Base-by-base conservation (phyloP, 257 asterid genomes). In the Petunia secreta region DNA sequence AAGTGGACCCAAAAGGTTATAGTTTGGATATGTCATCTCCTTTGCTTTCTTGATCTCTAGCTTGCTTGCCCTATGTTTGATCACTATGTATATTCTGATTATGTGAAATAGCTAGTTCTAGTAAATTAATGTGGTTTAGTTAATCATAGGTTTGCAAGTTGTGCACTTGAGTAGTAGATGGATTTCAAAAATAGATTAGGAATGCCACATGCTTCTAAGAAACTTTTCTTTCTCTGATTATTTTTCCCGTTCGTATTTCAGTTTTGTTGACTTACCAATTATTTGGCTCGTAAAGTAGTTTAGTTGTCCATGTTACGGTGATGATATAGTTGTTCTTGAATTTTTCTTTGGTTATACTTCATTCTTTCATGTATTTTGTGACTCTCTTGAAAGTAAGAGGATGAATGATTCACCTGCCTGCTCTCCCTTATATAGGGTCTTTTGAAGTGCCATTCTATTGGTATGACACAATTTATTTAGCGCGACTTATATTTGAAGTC, bases 1-100 rank as follows among this genome's bases (percentile, higher is more conserved):
- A 83, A 79, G 86, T 83, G 53, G 86, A 83, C 58, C 86, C 86
- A n/a, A 83, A 75, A 79, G 86, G 86, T 83, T 58, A 54, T 43
- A 44, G 36, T 9, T 48, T 46, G 14, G 52, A 36, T 25, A 50
- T 34, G 62, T 46, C 44, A 34, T 75, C 16, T 39, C 2, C 73
- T 65, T 65, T 6, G 48, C 34, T 36, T 65, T 65, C 4, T 65
- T 43, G 13, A 7, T 64, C 50, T 65, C 73, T 65, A 39, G 73
- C 2, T 65, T 39, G 73, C 50, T 65, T 65, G 50, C 73, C 25
- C 25, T 39, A 65, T 65, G 39, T 65, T 65, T 65, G 52, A 65
- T 65, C 52, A 13, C 39, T 65, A 65, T 65, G 11, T 39, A 65
- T 39, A 14, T 40, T 39, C 39, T 6, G 34, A 39, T 65, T 13